A percentile compares a stretch with the other conserved stretches of the same genome.
Evolutionary conservation across 306 rosid species (phyloP).

Genomic region (Aeschynomene evenia): DNA sequence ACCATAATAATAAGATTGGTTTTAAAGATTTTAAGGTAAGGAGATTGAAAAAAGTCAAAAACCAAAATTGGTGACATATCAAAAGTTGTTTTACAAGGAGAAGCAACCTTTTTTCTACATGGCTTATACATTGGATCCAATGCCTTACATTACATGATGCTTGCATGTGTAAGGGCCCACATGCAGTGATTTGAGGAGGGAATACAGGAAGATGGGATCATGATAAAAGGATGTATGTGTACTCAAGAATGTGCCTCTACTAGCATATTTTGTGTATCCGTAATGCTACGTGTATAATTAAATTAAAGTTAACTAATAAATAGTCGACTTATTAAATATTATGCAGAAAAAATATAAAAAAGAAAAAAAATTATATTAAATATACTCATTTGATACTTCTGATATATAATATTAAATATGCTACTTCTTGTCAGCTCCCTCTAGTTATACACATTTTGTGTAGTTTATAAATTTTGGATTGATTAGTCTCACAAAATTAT

Average conservation of each 20-base stretch:
- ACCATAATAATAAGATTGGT: not conserved
- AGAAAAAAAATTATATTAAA: no score
- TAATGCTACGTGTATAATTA: no score
- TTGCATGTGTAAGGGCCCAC: not conserved
- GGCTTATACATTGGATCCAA: not conserved
- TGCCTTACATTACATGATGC: not conserved
- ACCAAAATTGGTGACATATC: not conserved
- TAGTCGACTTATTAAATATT: no score
- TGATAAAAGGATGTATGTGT: not conserved
- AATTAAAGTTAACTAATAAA: no score
- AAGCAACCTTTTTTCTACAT: not conserved
- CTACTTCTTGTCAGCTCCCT: no score
- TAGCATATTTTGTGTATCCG: no score
- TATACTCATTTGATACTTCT: no score
- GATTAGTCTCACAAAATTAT: no score
- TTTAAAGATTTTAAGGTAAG: not conserved
- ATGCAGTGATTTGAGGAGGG: not conserved
- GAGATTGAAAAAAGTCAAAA: not conserved
- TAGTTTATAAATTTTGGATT: no score
- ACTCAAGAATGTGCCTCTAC: not conserved
- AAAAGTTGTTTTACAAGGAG: not conserved
- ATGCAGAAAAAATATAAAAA: no score
- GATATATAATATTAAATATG: no score
- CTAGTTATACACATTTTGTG: no score
- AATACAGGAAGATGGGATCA: not conserved